Base-by-base conservation (phyloP, 2,329 filamentous ascomycete species). In the Cordyceps cicadae region DNA sequence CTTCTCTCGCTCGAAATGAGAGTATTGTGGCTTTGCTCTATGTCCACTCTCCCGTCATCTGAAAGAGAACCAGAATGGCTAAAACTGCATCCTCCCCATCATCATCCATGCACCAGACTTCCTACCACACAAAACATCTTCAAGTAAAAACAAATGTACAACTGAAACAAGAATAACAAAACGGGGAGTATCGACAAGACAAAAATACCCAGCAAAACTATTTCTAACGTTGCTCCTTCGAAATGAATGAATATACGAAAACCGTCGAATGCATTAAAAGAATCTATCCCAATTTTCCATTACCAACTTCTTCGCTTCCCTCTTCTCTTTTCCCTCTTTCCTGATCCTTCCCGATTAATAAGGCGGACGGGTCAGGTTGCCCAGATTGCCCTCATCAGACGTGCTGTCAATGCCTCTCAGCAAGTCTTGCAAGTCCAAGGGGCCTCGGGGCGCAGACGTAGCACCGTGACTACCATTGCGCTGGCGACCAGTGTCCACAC, bases 321-420 rank as follows among this genome's bases (percentile, higher is more conserved):
- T 14, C 37, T n/a, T 6, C 46, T 48, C 29, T 24, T n/a, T 26
- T 49, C 3, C 9, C n/a, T 19, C 3, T 48, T 21, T 11, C 19
- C n/a, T 3, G 9, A 12, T 19, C 3, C 37, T 21, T 11, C 19
- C n/a, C 11, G 9, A 12, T 67, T 70, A 82, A 65, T 82, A 82
- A 19, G 80, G 80, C 56, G 80, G 80, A 67, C 73, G 75, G 49
- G 76, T 76, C 26, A 81, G 69, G 45, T 76, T 77, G 21, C 78
- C 76, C 56, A 81, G 63, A 52, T 71, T 75, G 45, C 74, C 72
- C 66, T 82, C 80, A 24, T 74, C 77, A 2, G 73, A 71, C 19
- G 74, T 72, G 65, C 77, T 77, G 65, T 82, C 79, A 64, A 83
- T 82, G 11, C 78, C 78, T 63, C 74, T 74, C 53, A 83, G 69